Percentiles rank a stretch among this genome's conserved stretches.
These are phyloP conservation scores for Phytophthora tubulina DNA, from an alignment of 352 stramenopile species.

Conservation along the genomic window DNA sequence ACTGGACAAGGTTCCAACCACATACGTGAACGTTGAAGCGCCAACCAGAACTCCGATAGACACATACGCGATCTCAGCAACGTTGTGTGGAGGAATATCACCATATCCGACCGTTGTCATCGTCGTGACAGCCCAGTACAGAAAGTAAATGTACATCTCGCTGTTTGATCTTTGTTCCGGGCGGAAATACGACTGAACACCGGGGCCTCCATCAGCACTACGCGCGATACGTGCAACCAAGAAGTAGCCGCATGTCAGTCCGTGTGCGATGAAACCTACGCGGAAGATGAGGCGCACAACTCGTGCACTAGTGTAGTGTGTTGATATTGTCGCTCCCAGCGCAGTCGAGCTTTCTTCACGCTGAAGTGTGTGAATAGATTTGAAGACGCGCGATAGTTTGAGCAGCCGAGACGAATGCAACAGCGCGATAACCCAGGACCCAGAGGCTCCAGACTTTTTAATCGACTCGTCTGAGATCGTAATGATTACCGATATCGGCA, in stretches of 20 bases:
- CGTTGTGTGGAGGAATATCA: conserved; percentile 67
- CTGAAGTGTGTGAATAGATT: conserved; percentile 79
- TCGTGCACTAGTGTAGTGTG: conserved; percentile 62
- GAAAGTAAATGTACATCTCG: conserved; percentile 75
- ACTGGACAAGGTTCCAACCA: conserved; percentile 81
- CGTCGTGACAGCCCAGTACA: conserved; percentile 85
- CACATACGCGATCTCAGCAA: conserved; percentile 66
- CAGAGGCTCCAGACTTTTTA: neutral
- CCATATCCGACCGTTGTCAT: conserved; percentile 87
- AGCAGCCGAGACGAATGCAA: conserved; percentile 80
- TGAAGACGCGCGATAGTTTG: conserved; percentile 89
- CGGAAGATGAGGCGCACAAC: conserved; percentile 68
- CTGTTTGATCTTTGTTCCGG: conserved; percentile 28
- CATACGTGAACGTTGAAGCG: conserved; percentile 79
- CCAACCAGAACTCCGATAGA: conserved; percentile 65
- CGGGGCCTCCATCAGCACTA: conserved; percentile 11
- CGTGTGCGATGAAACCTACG: conserved; percentile 71
- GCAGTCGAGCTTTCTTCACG: conserved; percentile 60
- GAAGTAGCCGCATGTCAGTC: conserved; percentile 73
- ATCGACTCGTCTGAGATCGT: conserved; percentile 31
- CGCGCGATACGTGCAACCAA: conserved; percentile 55
- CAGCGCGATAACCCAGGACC: conserved; percentile 54
- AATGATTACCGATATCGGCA: conserved; percentile 60
- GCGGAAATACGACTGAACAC: conserved; percentile 33
- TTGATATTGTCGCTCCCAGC: conserved; percentile 33